Evolutionary conservation across 805 yeast genomes (phyloP).

Genomic region (Barnettozyma pratensis): DNA sequence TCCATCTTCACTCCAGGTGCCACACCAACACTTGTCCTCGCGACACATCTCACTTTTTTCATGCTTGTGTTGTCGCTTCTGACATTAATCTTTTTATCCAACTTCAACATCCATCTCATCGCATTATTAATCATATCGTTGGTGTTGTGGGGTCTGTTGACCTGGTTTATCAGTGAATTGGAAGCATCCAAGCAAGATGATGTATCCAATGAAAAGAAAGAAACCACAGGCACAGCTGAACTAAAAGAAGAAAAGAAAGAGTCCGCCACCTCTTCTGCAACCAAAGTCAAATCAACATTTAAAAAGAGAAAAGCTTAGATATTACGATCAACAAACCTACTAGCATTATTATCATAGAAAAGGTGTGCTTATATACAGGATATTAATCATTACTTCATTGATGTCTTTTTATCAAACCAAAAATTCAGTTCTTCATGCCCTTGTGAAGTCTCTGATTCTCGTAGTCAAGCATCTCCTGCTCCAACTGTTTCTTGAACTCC

Average conservation of each 20-base stretch:
- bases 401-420: not conserved
- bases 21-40: conserved; percentile 79
- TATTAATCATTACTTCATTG: not conserved
- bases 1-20: conserved; percentile 92
- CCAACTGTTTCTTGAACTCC: conserved; percentile 20
- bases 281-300: not conserved
- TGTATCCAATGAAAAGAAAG: not conserved
- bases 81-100: conserved; percentile 53
- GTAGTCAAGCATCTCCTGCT: conserved; percentile 19
- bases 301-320: conserved; percentile 2
- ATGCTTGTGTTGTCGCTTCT: conserved; percentile 53
- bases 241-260: not conserved
- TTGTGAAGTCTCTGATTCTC: conserved; percentile 16
- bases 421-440: too few species aligned
- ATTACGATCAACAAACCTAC: too few species aligned
- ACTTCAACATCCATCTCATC: conserved; percentile 58
- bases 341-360: too few species aligned
- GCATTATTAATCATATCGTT: conserved; percentile 50
- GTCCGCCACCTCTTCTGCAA: not conserved
- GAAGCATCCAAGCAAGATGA: conserved; percentile 16
- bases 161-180: conserved; percentile 84
- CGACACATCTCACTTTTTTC: conserved; percentile 81
- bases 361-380: too few species aligned
- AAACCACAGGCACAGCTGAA: not conserved
- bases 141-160: conserved; percentile 69